These are phyloP conservation scores for Monascus purpureus DNA, from an alignment of 495 filamentous ascomycete genomes.

Conservation along the genomic window DNA sequence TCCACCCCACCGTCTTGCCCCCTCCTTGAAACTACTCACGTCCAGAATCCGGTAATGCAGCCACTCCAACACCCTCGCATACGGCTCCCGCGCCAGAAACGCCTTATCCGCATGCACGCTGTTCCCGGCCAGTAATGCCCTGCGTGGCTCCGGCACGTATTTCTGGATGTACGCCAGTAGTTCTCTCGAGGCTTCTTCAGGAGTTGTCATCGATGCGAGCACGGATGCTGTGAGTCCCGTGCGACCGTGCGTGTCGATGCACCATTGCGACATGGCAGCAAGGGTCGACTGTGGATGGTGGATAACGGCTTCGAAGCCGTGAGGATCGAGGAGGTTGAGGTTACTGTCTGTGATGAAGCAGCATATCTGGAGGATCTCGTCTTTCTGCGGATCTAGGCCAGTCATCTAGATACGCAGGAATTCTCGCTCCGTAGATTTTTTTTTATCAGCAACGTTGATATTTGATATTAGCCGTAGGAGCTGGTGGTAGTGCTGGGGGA, in stretches of 20 bases:
- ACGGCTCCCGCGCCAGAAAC: conserved; percentile 65
- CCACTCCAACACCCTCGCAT: conserved; percentile 53
- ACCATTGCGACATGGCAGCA: conserved; percentile 65
- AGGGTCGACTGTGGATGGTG: conserved; percentile 59
- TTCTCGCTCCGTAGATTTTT: neutral
- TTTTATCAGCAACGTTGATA: too few relatives aligned
- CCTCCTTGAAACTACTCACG: conserved; percentile 85
- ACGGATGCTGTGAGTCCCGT: conserved; percentile 72
- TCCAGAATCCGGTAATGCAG: conserved; percentile 86
- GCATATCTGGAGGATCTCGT: conserved; percentile 82
- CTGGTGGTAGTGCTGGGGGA: too few relatives aligned
- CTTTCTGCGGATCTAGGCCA: conserved; percentile 62
- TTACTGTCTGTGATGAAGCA: conserved; percentile 81
- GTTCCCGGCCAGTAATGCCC: conserved; percentile 75
- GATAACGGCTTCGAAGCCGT: conserved; percentile 69
- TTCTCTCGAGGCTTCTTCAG: conserved; percentile 54
- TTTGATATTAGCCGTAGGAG: too few relatives aligned
- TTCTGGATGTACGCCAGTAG: conserved; percentile 66
- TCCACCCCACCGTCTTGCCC: conserved; percentile 65
- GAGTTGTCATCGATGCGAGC: conserved; percentile 54
- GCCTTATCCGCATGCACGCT: conserved; percentile 80
- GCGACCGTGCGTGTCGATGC: conserved; percentile 44
- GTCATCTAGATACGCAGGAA: conserved; percentile 58
- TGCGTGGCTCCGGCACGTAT: conserved; percentile 46
- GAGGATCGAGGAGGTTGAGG: conserved; percentile 58